Conservation (phyloP, 1,284 basidiomycete genomes). For the Sanghuangporus sanghuang region DNA sequence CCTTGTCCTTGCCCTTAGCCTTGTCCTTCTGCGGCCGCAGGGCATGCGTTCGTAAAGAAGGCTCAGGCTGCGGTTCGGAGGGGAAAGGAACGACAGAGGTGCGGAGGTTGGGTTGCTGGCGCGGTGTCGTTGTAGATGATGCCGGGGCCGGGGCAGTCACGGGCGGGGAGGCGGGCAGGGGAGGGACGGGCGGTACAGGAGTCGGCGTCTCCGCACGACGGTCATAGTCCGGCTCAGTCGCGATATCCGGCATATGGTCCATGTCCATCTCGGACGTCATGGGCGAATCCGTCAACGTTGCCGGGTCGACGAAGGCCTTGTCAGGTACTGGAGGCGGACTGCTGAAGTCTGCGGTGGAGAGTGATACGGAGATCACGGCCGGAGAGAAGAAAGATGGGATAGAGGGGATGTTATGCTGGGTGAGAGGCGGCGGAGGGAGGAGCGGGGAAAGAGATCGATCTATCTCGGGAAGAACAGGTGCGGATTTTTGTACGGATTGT, state of each 20-base stretch:
- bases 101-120: not conserved
- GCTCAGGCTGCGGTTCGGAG: not conserved
- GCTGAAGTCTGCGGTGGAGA: constrained; percentile 12
- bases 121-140: not conserved
- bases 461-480: not conserved
- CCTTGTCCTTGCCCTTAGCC: not conserved
- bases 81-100: not conserved
- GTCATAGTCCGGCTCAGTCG: constrained; percentile 10
- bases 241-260: constrained; percentile 11
- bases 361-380: constrained; percentile 6
- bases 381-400: constrained; percentile 12
- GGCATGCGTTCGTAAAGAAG: not conserved
- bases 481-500: not conserved
- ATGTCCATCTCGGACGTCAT: not conserved
- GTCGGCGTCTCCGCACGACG: not conserved
- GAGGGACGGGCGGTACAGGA: not conserved
- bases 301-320: constrained; percentile 13
- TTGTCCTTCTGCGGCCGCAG: not conserved
- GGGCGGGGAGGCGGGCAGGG: not conserved
- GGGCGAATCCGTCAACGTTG: constrained; percentile 11
- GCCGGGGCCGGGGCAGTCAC: not conserved
- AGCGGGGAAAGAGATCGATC: constrained; percentile 1
- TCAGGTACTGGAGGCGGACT: constrained; percentile 12
- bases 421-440: constrained; percentile 5
- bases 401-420: not conserved